A percentile compares a stretch with the other conserved stretches of the same genome.
Evolutionary conservation across 805 yeast genomes (phyloP).

Genomic region (Nakazawaea ernobii): DNA sequence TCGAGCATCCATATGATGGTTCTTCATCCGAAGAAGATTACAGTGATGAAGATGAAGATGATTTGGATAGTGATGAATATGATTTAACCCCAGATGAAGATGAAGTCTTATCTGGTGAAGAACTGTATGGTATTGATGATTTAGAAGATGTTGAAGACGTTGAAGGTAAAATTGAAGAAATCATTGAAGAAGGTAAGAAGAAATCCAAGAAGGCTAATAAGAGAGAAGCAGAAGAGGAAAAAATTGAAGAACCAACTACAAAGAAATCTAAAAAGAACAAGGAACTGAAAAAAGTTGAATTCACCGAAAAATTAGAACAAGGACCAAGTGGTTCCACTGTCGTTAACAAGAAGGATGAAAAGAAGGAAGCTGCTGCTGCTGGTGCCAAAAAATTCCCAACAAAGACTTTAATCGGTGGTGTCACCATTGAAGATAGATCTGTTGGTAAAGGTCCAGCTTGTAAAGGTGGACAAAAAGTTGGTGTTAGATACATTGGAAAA

Average conservation of each 20-base stretch:
- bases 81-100: constrained; percentile 76
- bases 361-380: constrained; percentile 21
- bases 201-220: constrained; percentile 22
- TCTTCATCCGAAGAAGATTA: constrained; percentile 44
- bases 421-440: constrained; percentile 87
- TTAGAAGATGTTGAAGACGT: constrained; percentile 66
- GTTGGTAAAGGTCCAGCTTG: constrained; percentile 84
- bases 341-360: constrained; percentile 18
- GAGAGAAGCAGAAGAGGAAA: constrained; percentile 11
- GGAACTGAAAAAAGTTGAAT: constrained; percentile 73
- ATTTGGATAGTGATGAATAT: constrained; percentile 47
- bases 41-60: constrained; percentile 39
- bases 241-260: constrained; percentile 14
- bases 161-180: constrained; percentile 69
- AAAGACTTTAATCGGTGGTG: constrained; percentile 88
- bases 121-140: constrained; percentile 50
- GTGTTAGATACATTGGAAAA: constrained; percentile 97
- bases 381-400: constrained; percentile 53
- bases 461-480: constrained; percentile 84
- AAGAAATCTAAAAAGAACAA: constrained; percentile 31
- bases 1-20: constrained; percentile 89
- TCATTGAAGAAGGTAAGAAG: constrained; percentile 52
- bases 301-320: constrained; percentile 86
- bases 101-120: constrained; percentile 48
- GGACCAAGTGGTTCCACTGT: constrained; percentile 64